Base-by-base conservation (phyloP, 257 asterid genomes). In the Primulina tabacum region DNA sequence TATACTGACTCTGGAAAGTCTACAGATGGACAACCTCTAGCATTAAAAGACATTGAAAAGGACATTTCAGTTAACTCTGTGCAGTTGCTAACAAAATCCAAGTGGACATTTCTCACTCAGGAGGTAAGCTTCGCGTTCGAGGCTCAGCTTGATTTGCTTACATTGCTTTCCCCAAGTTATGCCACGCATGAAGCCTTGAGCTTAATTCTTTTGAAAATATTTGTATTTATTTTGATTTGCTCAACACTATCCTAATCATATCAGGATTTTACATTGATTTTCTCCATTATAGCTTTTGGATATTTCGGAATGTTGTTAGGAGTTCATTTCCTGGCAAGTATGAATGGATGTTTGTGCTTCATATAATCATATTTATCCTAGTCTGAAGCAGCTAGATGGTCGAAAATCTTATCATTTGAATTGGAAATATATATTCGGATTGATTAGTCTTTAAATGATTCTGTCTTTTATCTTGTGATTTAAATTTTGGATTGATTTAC, bases 1-100 rank as follows among this genome's bases (percentile, higher is more conserved):
- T 38, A 38, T 38, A 9, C 47, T 62, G 71, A 21, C 60, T 29
- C 10, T 24, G 53, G 76, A 75, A 62, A 52, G 43, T 69, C 59
- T 77, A 68, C 81, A 92, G 98, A 89, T 77, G 97, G 99, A 75
- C 96, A 90, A 73, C 93, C 89, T 63, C 79, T 89, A 73, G 64
- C 71, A 21, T 66, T 85, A 73, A 88, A 85, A 17, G 92, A 83
- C 55, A 77, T 90, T 65, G 86, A 83, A 77, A 86, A 80, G 70
- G 90, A 86, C 62, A 64, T 93, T 53, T 78, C 92, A 26, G 71
- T 72, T 62, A 75, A 67, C 75, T 78, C 96, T 37, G 83, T 82
- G 37, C 69, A 86, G 43, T 76, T 80, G 68, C 79, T 89, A 60
- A 73, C 61, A 61, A 75, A 72, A 77, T 84, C 89, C 43, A 87